Percentiles rank a stretch among this genome's conserved stretches.
phyloP scores from a whole-genome alignment of 352 stramenopile genomes.

The Pythium phragmiticola region DNA sequence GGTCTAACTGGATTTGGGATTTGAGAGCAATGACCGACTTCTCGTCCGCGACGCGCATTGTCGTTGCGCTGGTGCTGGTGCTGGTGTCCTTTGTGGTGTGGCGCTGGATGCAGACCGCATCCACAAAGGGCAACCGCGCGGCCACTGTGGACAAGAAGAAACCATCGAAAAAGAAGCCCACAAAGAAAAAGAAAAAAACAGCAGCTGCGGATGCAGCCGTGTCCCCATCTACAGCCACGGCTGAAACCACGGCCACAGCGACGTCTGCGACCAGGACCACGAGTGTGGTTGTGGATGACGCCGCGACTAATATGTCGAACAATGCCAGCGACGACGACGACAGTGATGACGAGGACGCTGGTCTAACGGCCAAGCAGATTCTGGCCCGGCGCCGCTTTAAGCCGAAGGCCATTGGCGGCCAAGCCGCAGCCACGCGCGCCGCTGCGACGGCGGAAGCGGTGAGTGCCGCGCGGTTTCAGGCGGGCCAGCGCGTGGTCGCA shows the following conservation, averaged over 20 bases:
- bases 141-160: conserved; percentile 20
- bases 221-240: not conserved
- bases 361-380: conserved; percentile 57
- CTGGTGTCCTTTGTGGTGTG: conserved; percentile 18
- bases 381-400: conserved; percentile 64
- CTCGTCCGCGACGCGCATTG: conserved; percentile 17
- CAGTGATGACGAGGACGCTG: conserved; percentile 52
- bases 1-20: not conserved
- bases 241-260: not conserved
- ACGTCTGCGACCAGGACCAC: conserved; percentile 1
- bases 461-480: conserved; percentile 32
- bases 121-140: not conserved
- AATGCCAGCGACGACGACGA: conserved; percentile 30
- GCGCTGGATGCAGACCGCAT: conserved; percentile 14
- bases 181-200: conserved; percentile 21
- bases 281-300: not conserved
- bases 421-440: conserved; percentile 14
- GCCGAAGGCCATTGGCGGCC: conserved; percentile 48
- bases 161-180: conserved; percentile 22
- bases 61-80: conserved; percentile 18
- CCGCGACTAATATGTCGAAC: not conserved
- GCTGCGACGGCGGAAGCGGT: conserved; percentile 25
- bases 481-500: conserved; percentile 54
- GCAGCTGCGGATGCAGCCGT: not conserved
- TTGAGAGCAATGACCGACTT: conserved; percentile 20